Conservation (phyloP, 768 basidiomycete species). For the Agaricus bisporus region DNA sequence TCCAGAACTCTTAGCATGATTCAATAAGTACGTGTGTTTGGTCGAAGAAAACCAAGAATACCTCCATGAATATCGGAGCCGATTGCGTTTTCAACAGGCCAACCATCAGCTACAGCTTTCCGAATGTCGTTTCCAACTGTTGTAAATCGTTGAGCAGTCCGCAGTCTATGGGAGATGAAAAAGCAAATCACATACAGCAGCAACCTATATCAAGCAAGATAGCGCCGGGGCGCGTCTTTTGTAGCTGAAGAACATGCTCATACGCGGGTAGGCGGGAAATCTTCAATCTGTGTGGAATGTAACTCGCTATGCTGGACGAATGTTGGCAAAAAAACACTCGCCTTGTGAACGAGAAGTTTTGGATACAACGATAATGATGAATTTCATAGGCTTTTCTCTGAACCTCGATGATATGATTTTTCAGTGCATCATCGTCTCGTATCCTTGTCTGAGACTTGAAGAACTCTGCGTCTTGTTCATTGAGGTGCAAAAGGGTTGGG, state of each 20-base stretch:
- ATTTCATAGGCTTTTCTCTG: conserved; percentile 30
- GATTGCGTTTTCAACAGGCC: conserved; percentile 26
- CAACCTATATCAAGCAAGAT: conserved; percentile 37
- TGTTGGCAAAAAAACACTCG: conserved; percentile 4
- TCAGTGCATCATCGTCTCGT: conserved; percentile 27
- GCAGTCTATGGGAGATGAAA: neutral
- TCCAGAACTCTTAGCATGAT: conserved; percentile 45
- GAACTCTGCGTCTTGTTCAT: too few species aligned
- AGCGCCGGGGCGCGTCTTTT: conserved; percentile 18
- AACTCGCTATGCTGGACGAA: too few species aligned
- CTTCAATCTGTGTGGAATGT: conserved; percentile 23
- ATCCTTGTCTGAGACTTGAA: conserved; percentile 14
- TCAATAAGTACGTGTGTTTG: too few species aligned
- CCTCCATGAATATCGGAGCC: conserved; percentile 31
- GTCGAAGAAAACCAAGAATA: neutral
- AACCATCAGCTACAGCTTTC: conserved; percentile 33
- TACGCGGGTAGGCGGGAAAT: conserved; percentile 29
- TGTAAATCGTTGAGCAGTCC: neutral
- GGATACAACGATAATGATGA: conserved; percentile 29
- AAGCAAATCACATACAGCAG: conserved; percentile 26
- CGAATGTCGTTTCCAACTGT: conserved; percentile 34
- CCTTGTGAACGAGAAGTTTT: conserved; percentile 27
- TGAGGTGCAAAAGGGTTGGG: too few species aligned
- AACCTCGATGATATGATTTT: conserved; percentile 29
- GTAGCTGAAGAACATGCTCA: conserved; percentile 22